Evolutionary conservation across 73 alveolate species (phyloP).

Genomic region (Stentor roeselii): DNA sequence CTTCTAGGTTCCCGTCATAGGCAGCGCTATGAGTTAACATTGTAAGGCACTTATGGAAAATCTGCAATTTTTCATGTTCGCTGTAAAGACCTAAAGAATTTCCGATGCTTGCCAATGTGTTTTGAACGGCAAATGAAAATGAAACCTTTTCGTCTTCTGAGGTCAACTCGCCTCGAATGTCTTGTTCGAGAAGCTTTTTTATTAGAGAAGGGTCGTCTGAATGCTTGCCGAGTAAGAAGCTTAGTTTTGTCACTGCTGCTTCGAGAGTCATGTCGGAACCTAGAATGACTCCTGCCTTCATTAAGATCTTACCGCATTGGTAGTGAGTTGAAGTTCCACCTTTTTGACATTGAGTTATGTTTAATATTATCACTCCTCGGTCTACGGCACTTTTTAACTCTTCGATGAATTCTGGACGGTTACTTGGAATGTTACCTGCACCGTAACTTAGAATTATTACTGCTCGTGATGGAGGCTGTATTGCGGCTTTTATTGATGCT

Average conservation of each 20-base stretch:
- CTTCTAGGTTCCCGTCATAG: constrained; percentile 35
- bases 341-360: constrained; percentile 63
- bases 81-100: neutral
- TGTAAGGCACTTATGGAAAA: neutral
- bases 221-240: constrained; percentile 60
- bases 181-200: constrained; percentile 33
- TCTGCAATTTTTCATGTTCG: constrained; percentile 26
- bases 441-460: constrained; percentile 79
- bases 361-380: constrained; percentile 65
- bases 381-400: constrained; percentile 47
- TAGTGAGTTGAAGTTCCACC: constrained; percentile 64
- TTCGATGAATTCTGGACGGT: constrained; percentile 45
- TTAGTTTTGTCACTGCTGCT: constrained; percentile 59
- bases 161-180: constrained; percentile 78
- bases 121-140: constrained; percentile 24
- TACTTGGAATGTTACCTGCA: constrained; percentile 80
- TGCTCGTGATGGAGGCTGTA: constrained; percentile 40
- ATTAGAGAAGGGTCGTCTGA: constrained; percentile 41
- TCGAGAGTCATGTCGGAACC: constrained; percentile 86
- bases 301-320: constrained; percentile 59
- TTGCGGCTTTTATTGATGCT: constrained; percentile 33
- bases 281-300: constrained; percentile 52
- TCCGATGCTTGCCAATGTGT: constrained; percentile 35
- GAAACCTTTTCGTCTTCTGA: constrained; percentile 24
- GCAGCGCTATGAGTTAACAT: constrained; percentile 39